A percentile compares a stretch with the other conserved stretches of the same genome.
Conservation (phyloP, 352 stramenopile genomes). For the Elongisporangium anandrum region DNA sequence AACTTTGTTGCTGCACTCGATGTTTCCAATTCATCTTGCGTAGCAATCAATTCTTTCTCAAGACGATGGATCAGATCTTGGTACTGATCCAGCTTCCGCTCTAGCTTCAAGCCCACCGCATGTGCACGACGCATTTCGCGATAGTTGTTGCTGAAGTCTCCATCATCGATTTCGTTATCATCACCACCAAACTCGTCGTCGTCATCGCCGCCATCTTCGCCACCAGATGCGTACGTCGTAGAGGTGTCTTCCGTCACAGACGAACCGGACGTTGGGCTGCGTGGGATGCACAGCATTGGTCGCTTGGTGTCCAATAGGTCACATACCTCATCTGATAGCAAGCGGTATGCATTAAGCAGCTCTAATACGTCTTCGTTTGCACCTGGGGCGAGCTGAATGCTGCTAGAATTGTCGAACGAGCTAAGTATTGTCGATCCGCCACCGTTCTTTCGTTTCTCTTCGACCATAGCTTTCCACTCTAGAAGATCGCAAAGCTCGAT, state of each 20-base stretch:
- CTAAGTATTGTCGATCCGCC: not conserved
- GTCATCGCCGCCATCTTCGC: slow-evolving; percentile 20
- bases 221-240: slow-evolving; percentile 50
- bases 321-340: slow-evolving; percentile 54
- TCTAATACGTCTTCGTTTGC: slow-evolving; percentile 49
- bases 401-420: slow-evolving; percentile 11
- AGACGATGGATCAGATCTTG: slow-evolving; percentile 68
- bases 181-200: slow-evolving; percentile 13
- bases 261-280: slow-evolving; percentile 53
- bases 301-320: slow-evolving; percentile 54
- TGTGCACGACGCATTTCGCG: slow-evolving; percentile 66
- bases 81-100: slow-evolving; percentile 64
- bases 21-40: slow-evolving; percentile 77
- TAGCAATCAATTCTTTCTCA: slow-evolving; percentile 54
- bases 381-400: slow-evolving; percentile 19
- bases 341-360: slow-evolving; percentile 65
- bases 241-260: slow-evolving; percentile 67
- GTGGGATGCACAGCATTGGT: slow-evolving; percentile 31
- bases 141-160: slow-evolving; percentile 25
- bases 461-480: slow-evolving; percentile 67
- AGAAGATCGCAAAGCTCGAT: slow-evolving; percentile 63
- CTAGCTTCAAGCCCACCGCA: slow-evolving; percentile 48
- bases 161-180: slow-evolving; percentile 22
- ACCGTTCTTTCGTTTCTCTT: slow-evolving; percentile 33
- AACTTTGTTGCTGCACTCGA: slow-evolving; percentile 74